These are phyloP conservation scores for Lathyrus oleraceus DNA, from an alignment of 306 rosid species.

Conservation along the genomic window DNA sequence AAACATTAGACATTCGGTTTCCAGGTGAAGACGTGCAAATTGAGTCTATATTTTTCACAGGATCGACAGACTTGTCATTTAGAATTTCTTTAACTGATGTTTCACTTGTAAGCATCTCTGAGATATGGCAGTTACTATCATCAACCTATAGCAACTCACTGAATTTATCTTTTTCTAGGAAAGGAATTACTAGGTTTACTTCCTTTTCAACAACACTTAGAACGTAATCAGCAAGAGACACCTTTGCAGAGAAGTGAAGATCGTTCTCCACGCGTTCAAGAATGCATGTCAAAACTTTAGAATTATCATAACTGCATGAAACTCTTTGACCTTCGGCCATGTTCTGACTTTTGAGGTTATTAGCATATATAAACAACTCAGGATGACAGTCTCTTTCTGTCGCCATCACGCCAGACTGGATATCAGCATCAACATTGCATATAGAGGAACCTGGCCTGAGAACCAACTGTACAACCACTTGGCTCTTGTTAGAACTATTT, in stretches of 20 bases:
- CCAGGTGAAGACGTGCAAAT: slow-evolving; percentile 37
- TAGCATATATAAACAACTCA: slow-evolving; percentile 39
- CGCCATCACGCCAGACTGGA: too few species aligned
- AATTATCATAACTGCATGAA: slow-evolving; percentile 29
- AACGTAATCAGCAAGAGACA: too few species aligned
- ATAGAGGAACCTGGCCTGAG: slow-evolving; percentile 38
- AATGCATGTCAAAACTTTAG: slow-evolving; percentile 49
- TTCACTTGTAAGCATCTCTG: too few species aligned
- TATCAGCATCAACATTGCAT: too few species aligned
- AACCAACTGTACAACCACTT: slow-evolving; percentile 58
- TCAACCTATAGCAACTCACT: too few species aligned
- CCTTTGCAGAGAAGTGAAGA: slow-evolving; percentile 71
- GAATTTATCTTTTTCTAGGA: too few species aligned
- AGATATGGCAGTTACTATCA: too few species aligned
- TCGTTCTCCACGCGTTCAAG: slow-evolving; percentile 62
- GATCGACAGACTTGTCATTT: too few species aligned
- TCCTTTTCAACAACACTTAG: too few species aligned
- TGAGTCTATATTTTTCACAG: slow-evolving; percentile 35
- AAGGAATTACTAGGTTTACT: too few species aligned
- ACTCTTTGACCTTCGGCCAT: slow-evolving; percentile 36
- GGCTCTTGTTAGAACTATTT: too few species aligned
- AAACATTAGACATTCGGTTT: slow-evolving; percentile 49
- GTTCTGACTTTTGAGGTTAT: slow-evolving; percentile 32
- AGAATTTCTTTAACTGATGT: too few species aligned
- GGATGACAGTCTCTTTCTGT: slow-evolving; percentile 37